These are phyloP conservation scores for Leucogyrophana mollusca DNA, from an alignment of 768 basidiomycete species.

Conservation along the genomic window DNA sequence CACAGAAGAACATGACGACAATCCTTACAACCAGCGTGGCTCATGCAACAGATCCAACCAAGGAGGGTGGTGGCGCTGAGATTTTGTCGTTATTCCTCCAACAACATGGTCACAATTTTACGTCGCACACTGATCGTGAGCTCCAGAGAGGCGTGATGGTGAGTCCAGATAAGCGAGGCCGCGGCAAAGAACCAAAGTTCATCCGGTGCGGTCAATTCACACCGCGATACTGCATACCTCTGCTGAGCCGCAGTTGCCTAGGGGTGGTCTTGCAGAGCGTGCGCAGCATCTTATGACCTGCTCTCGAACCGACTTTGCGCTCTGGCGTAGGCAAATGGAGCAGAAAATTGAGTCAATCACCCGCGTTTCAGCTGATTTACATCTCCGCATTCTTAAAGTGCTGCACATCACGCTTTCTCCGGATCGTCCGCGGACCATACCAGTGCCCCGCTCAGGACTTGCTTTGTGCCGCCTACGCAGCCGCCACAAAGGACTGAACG, in stretches of 20 bases:
- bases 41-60: constrained; percentile 48
- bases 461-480: constrained; percentile 40
- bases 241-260: constrained; percentile 18
- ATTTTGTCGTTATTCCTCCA: constrained; percentile 53
- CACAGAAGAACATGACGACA: constrained; percentile 41
- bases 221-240: not conserved
- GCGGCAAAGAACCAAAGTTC: constrained; percentile 43
- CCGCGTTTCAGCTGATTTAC: constrained; percentile 39
- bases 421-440: constrained; percentile 25
- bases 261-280: constrained; percentile 57
- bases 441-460: constrained; percentile 32
- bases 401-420: constrained; percentile 32
- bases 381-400: constrained; percentile 42
- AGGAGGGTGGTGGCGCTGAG: constrained; percentile 49
- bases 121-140: constrained; percentile 34
- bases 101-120: constrained; percentile 40
- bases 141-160: constrained; percentile 50
- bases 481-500: constrained; percentile 14
- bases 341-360: constrained; percentile 29
- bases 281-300: constrained; percentile 43
- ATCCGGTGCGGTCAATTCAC: constrained; percentile 41
- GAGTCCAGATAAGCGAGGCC: constrained; percentile 56
- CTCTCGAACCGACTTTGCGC: constrained; percentile 41
- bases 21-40: constrained; percentile 55
- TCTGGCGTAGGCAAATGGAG: constrained; percentile 55